Conservation (phyloP, 208 protist species). For the Leptomonas seymouri region DNA sequence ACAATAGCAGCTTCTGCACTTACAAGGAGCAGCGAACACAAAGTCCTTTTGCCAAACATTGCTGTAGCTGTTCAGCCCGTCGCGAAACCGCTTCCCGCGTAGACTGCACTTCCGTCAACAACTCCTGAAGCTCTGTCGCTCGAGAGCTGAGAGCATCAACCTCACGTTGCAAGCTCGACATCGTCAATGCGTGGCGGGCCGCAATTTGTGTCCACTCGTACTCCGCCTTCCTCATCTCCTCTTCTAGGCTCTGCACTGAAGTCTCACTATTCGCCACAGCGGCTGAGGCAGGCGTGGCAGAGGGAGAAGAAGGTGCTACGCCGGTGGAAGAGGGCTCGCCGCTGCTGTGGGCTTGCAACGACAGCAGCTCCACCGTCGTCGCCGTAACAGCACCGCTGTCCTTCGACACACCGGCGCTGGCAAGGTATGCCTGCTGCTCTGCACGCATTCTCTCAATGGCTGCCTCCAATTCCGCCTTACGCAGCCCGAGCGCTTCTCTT, state of each 20-base stretch:
- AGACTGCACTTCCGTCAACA: conserved; percentile 11
- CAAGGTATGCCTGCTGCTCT: conserved; percentile 10
- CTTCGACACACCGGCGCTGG: not conserved
- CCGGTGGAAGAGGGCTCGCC: not conserved
- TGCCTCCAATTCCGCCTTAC: conserved; percentile 13
- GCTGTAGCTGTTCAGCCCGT: conserved; percentile 13
- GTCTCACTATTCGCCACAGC: not conserved
- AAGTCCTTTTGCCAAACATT: conserved; percentile 11
- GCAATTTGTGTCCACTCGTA: conserved; percentile 36
- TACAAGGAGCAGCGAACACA: conserved; percentile 17
- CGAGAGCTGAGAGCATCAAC: conserved; percentile 54
- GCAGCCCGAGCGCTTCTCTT: conserved; percentile 24
- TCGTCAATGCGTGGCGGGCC: conserved; percentile 23
- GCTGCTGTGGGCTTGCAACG: not conserved
- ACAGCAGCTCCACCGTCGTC: not conserved
- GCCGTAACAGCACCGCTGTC: not conserved
- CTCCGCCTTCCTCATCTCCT: conserved; percentile 38
- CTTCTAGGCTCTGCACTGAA: conserved; percentile 10
- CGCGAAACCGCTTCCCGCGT: conserved; percentile 13
- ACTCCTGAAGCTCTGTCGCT: conserved; percentile 33
- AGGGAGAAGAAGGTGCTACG: not conserved
- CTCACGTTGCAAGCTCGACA: conserved; percentile 46
- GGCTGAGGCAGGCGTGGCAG: not conserved
- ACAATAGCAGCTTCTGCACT: not conserved
- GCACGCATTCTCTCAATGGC: conserved; percentile 19